Evolutionary conservation across 495 filamentous ascomycete genomes (phyloP), one percentile per base, ranked within the genome.

Genomic region (Jackrogersella minutella): DNA sequence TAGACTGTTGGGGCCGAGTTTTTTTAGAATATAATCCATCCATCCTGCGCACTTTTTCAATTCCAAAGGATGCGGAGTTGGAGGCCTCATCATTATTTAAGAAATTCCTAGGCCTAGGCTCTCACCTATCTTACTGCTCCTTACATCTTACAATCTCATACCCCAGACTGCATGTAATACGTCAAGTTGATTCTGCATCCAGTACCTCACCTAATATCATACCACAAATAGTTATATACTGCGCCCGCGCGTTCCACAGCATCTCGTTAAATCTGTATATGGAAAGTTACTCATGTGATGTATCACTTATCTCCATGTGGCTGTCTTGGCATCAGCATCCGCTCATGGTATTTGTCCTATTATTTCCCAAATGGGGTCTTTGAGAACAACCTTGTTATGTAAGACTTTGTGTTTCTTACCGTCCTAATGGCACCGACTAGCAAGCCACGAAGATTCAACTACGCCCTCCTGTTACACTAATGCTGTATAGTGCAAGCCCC

Each of bases 401-500:
- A 26, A 39, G 34, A 13, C 51, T 30, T 11, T 10, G 14, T 21
- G 17, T 34, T 31, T 43, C n/a, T n/a, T n/a, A n/a, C n/a, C n/a
- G n/a, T n/a, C n/a, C 34, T 40, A 16, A 21, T 51, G 26, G 26
- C 37, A 2, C 4, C 16, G 11, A 54, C 58, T 53, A 53, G 39
- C 13, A 36, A 22, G 31, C 21, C 21, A 49, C 40, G 17, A 37
- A 34, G 46, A 40, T 53, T 4, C 16, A 30, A 17, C 30, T 37
- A 6, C 55, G 34, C 31, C 28, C 30, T 50, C 28, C 30, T 50
- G 34, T 6, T 44, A n/a, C 56, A 39, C 44, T 19, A 58, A 40
- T 24, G 30, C 16, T 24, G 11, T 51, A 26, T 13, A 58, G 57
- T 31, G 57, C 13, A 43, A 33, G 22, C 14, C 36, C 36, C 1